Conservation (phyloP, 345 rosid species). For the Passiflora organensis region DNA sequence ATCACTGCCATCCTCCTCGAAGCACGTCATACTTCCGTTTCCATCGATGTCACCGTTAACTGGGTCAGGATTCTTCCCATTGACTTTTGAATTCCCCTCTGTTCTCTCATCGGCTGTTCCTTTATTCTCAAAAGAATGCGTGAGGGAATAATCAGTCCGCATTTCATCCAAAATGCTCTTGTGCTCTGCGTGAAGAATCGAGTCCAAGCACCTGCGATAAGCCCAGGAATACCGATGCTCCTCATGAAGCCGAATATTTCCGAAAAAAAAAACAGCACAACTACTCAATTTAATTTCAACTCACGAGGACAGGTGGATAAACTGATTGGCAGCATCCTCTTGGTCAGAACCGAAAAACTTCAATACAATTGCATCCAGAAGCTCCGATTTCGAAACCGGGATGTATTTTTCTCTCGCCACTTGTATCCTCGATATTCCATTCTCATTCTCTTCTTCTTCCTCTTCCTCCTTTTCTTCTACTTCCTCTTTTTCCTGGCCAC, state of each 20-base stretch:
- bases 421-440: slow-evolving; percentile 54
- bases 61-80: slow-evolving; percentile 19
- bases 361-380: slow-evolving; percentile 50
- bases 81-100: slow-evolving; percentile 13
- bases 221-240: slow-evolving; percentile 1
- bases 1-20: slow-evolving; percentile 15
- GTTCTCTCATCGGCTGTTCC: slow-evolving; percentile 3
- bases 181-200: slow-evolving; percentile 88
- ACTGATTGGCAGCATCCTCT: slow-evolving; percentile 47
- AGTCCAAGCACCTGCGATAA: slow-evolving; percentile 62
- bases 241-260: background rate
- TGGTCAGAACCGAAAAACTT: slow-evolving; percentile 39
- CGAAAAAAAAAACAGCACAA: too few species aligned
- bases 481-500: slow-evolving; percentile 13
- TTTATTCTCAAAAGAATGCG: slow-evolving; percentile 35
- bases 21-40: slow-evolving; percentile 18
- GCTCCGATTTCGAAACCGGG: slow-evolving; percentile 65
- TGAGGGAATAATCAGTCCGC: slow-evolving; percentile 57
- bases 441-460: slow-evolving; percentile 36
- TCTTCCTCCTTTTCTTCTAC: slow-evolving; percentile 23
- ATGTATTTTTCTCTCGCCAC: slow-evolving; percentile 77
- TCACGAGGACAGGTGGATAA: slow-evolving; percentile 68
- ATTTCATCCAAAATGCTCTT: slow-evolving; percentile 67
- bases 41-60: slow-evolving; percentile 16
- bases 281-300: slow-evolving; percentile 1